Evolutionary conservation across 2,329 filamentous ascomycete genomes (phyloP).

Genomic region (Microthyrium microscopicum): DNA sequence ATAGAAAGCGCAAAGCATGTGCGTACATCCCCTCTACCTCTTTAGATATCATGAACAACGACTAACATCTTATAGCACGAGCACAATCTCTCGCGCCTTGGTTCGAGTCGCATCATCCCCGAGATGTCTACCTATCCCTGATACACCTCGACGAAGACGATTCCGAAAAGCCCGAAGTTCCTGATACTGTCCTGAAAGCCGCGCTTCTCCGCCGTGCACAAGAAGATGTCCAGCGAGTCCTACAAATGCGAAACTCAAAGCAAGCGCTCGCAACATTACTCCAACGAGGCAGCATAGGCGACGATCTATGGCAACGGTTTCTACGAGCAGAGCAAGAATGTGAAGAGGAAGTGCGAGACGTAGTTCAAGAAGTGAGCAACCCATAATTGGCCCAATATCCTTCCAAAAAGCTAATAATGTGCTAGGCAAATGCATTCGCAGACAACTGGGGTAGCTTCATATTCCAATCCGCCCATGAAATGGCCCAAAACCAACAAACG

Average conservation of each 20-base stretch:
- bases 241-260: slow-evolving; percentile 78
- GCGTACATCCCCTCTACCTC: not conserved
- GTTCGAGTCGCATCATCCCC: slow-evolving; percentile 81
- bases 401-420: not conserved
- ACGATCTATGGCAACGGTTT: slow-evolving; percentile 91
- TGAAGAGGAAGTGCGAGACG: slow-evolving; percentile 87
- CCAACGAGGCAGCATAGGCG: slow-evolving; percentile 82
- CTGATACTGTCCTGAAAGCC: slow-evolving; percentile 73
- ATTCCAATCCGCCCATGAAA: slow-evolving; percentile 96
- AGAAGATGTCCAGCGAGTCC: slow-evolving; percentile 83
- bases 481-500: slow-evolving; percentile 66
- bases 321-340: slow-evolving; percentile 89
- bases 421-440: slow-evolving; percentile 73
- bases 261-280: slow-evolving; percentile 68
- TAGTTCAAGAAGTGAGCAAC: slow-evolving; percentile 64
- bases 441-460: slow-evolving; percentile 87
- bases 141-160: slow-evolving; percentile 58
- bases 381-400: not conserved
- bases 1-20: slow-evolving; percentile 71
- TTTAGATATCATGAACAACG: slow-evolving; percentile 11
- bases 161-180: slow-evolving; percentile 53
- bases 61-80: slow-evolving; percentile 26
- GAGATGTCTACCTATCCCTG: slow-evolving; percentile 87
- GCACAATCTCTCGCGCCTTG: slow-evolving; percentile 79
- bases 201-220: slow-evolving; percentile 77